Evolutionary conservation across 257 asterid genomes (phyloP).

Genomic region (Solanum chmielewskii): DNA sequence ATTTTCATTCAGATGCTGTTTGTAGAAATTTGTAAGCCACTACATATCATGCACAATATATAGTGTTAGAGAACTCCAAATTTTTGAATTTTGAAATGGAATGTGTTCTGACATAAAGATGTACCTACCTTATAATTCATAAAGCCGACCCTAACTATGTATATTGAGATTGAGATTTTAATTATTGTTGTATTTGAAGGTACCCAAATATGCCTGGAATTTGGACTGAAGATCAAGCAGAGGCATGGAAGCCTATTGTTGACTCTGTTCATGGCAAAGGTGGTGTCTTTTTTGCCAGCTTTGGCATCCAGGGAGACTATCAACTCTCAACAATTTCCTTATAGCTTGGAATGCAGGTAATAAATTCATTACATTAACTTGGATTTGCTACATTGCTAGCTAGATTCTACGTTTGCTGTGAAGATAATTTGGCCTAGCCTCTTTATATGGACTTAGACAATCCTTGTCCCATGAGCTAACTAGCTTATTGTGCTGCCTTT

Average conservation of each 20-base stretch:
- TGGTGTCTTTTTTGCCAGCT: background rate
- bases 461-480: background rate
- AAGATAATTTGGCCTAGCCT: background rate
- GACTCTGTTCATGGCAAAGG: background rate
- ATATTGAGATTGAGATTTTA: background rate
- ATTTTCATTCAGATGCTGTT: background rate
- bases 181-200: background rate
- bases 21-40: background rate
- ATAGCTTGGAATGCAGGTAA: background rate
- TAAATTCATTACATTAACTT: background rate
- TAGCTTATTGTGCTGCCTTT: background rate
- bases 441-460: background rate
- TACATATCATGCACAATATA: background rate
- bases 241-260: background rate
- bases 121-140: background rate
- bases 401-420: background rate
- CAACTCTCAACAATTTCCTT: background rate
- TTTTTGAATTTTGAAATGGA: background rate
- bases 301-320: background rate
- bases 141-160: background rate
- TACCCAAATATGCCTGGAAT: background rate
- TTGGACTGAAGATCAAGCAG: background rate
- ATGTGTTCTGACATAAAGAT: background rate
- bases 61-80: background rate
- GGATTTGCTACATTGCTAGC: background rate